phyloP scores from a whole-genome alignment of 768 basidiomycete species.

The Punctularia strigosozonata region DNA sequence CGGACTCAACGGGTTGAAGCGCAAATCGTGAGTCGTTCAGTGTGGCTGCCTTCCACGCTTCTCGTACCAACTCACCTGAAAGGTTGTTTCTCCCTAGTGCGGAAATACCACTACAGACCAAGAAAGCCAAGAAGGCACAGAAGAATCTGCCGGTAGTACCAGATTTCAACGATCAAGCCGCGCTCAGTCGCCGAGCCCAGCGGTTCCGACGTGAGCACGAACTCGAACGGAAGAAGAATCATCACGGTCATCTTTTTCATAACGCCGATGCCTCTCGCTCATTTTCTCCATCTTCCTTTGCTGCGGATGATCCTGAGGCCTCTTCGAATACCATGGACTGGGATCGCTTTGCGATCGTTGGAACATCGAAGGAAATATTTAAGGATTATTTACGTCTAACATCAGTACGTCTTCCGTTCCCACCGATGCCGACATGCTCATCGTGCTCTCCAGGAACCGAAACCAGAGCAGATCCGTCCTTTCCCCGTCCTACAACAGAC shows the following conservation, averaged over 20 bases:
- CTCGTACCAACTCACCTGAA: neutral
- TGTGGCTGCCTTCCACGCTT: neutral
- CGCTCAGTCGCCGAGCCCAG: slow-evolving; percentile 67
- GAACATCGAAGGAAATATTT: slow-evolving; percentile 80
- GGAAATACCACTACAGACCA: slow-evolving; percentile 27
- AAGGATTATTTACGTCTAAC: slow-evolving; percentile 95
- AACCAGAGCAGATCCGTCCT: slow-evolving; percentile 88
- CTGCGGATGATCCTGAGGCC: slow-evolving; percentile 57
- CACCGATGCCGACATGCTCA: neutral
- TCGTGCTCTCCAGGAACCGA: slow-evolving; percentile 68
- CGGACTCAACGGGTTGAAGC: slow-evolving; percentile 44
- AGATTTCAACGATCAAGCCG: slow-evolving; percentile 55
- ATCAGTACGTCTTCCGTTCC: slow-evolving; percentile 37
- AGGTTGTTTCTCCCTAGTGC: slow-evolving; percentile 16
- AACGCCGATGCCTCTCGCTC: slow-evolving; percentile 29
- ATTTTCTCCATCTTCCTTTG: slow-evolving; percentile 38
- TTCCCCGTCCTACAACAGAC: slow-evolving; percentile 77
- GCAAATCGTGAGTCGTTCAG: slow-evolving; percentile 49
- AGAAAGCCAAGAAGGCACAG: slow-evolving; percentile 51
- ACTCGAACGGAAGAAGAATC: slow-evolving; percentile 58
- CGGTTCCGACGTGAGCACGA: slow-evolving; percentile 90
- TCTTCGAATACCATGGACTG: slow-evolving; percentile 92
- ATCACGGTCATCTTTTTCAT: slow-evolving; percentile 36
- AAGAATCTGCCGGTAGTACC: slow-evolving; percentile 21
- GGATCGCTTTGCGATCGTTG: slow-evolving; percentile 94